These are phyloP conservation scores for Malus fusca DNA, from an alignment of 306 rosid genomes.

Conservation along the genomic window DNA sequence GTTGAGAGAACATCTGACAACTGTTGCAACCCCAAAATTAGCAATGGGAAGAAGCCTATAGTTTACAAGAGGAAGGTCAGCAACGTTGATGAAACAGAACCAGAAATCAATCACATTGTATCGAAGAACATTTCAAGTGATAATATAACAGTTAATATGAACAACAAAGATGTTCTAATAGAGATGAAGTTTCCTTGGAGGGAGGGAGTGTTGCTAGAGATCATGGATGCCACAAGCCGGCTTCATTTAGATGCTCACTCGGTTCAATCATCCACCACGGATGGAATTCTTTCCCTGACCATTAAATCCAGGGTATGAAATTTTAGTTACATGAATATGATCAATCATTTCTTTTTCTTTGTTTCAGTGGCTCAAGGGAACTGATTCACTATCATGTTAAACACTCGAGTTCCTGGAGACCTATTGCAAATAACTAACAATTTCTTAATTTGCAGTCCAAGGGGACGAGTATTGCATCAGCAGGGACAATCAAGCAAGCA, in stretches of 20 bases:
- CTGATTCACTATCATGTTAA: not conserved
- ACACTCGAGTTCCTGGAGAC: not conserved
- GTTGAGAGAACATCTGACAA: constrained; percentile 60
- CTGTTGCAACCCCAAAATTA: constrained; percentile 39
- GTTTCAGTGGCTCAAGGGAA: not conserved
- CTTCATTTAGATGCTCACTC: constrained; percentile 57
- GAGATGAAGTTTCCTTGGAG: constrained; percentile 53
- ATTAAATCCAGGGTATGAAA: constrained; percentile 59
- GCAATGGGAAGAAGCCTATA: constrained; percentile 36
- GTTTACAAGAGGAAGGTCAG: constrained; percentile 64
- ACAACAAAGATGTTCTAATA: constrained; percentile 39
- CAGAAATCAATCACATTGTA: constrained; percentile 23
- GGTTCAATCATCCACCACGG: constrained; percentile 58
- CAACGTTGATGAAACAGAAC: constrained; percentile 37
- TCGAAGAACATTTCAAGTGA: constrained; percentile 20
- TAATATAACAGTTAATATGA: constrained; percentile 33
- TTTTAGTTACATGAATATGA: not conserved
- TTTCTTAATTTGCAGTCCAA: constrained; percentile 22
- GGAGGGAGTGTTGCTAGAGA: constrained; percentile 47
- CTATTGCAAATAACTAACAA: not conserved
- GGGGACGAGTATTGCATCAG: constrained; percentile 18
- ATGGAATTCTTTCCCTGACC: constrained; percentile 50
- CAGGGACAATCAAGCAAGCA: constrained; percentile 23
- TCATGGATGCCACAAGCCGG: constrained; percentile 55
- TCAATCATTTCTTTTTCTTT: not conserved